Evolutionary conservation across 371 early-diverging fungal genomes (phyloP), one percentile per base, ranked within the genome.

Genomic region (Mortierella sp.): DNA sequence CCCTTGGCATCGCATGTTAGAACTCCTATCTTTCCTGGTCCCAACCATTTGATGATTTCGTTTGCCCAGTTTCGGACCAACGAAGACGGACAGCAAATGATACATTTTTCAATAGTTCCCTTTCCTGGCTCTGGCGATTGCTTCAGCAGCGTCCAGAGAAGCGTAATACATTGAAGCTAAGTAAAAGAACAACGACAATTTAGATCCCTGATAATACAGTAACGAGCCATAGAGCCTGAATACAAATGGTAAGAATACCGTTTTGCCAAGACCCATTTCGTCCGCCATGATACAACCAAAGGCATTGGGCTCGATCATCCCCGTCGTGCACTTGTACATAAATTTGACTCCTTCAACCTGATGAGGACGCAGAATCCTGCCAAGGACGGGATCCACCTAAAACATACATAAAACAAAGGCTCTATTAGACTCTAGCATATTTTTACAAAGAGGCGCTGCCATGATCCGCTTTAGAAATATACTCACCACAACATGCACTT

Each of bases 191-290:
- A 34, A 34, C 37, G n/a, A n/a, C 37, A 34, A 14, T 7, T 34
- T 34, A 34, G 37, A 34, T 1, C 14, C 37, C 4, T 11, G 37
- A 7, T 34, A 34, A 7, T 4, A 11, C 0, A 15, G 15, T 32
- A 31, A n/a, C n/a, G n/a, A n/a, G n/a, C 37, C n/a, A 30, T 23
- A 1, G 0, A 48, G 7, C 49, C 19, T 48, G 27, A 24, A 9
- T 48, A 8, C 14, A 24, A 48, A 2, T 0, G 6, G 21, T 32
- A 5, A 6, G 53, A 83, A 55, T 85, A 89, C 87, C 4, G 98
- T 97, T 78, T 98, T 98, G 24, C 98, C 98, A 15, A 98, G 81
- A 28, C 98, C 98, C 97, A 97, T 97, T 78, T 97, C 99, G 82
- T 98, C 99, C 3, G 99, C 99, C 97, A 97, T 97, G 59, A 98